Percentiles rank a stretch among this genome's conserved stretches.
Evolutionary conservation across 176 grass and related monocot species (phyloP).

Genomic region (Carex littledalei): DNA sequence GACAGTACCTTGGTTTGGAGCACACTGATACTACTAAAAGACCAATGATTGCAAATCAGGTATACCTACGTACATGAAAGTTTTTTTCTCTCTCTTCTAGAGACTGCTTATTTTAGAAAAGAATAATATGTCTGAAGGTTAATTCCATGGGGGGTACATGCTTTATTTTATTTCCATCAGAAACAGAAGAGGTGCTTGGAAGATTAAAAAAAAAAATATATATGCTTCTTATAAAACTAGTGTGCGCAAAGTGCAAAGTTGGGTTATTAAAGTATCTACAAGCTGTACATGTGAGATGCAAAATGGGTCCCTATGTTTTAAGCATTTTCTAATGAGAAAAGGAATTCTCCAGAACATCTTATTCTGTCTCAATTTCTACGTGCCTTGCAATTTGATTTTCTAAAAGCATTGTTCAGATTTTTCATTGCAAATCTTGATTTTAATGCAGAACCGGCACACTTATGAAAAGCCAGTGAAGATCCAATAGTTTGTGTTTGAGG

Average conservation of each 20-base stretch:
- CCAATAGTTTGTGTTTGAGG: slow-evolving; percentile 44
- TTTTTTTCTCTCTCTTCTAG: not conserved
- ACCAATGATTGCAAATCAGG: slow-evolving; percentile 63
- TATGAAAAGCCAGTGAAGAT: slow-evolving; percentile 77
- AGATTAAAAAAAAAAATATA: not conserved
- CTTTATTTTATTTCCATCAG: slow-evolving; percentile 14
- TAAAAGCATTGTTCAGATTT: not conserved
- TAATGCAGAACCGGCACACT: slow-evolving; percentile 69
- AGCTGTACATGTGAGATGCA: too few species aligned
- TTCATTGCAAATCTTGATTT: slow-evolving; percentile 15
- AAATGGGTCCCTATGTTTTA: too few species aligned
- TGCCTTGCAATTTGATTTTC: not conserved
- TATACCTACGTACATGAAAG: slow-evolving; percentile 9
- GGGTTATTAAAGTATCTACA: too few species aligned
- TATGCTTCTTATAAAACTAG: not conserved
- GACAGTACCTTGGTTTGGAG: slow-evolving; percentile 94
- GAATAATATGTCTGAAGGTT: not conserved
- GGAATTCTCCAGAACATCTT: not conserved
- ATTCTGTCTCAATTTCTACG: not conserved
- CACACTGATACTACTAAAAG: slow-evolving; percentile 84
- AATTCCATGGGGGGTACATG: not conserved
- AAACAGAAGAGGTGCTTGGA: not conserved
- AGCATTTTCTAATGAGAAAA: not conserved
- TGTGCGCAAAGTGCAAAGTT: not conserved
- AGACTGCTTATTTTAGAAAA: not conserved